These are phyloP conservation scores for Nannochloris sp. DNA, from an alignment of 139 green algal genomes.

Conservation along the genomic window DNA sequence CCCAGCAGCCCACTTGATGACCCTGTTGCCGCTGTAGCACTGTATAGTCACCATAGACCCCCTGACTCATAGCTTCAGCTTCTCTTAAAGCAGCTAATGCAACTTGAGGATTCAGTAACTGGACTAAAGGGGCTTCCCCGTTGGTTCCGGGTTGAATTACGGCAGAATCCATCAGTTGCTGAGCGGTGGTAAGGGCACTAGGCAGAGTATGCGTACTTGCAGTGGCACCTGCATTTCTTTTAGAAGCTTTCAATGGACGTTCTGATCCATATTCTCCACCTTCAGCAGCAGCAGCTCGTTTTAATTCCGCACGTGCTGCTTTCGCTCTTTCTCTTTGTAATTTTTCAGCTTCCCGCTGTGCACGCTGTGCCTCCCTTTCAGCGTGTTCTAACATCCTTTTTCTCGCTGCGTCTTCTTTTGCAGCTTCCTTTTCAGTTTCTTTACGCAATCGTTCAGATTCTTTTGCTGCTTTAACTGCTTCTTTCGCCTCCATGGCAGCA, in stretches of 20 bases:
- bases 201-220: too few species aligned
- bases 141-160: neutral
- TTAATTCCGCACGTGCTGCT: neutral
- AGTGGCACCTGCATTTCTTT: neutral
- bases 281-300: neutral
- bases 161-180: neutral
- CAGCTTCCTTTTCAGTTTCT: neutral
- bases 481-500: neutral
- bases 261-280: neutral
- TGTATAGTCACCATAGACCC: too few species aligned
- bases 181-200: neutral
- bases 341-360: neutral
- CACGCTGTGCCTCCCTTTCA: neutral
- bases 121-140: neutral
- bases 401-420: neutral
- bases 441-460: neutral
- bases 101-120: neutral
- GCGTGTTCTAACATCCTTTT: neutral
- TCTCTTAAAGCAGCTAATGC: neutral
- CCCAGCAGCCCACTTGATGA: too few species aligned
- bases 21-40: too few species aligned
- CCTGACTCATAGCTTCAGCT: too few species aligned
- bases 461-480: neutral
- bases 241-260: neutral
- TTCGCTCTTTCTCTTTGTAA: neutral